These are phyloP conservation scores for Fomitopsis betulina DNA, from an alignment of 1,284 basidiomycete genomes.

Conservation along the genomic window DNA sequence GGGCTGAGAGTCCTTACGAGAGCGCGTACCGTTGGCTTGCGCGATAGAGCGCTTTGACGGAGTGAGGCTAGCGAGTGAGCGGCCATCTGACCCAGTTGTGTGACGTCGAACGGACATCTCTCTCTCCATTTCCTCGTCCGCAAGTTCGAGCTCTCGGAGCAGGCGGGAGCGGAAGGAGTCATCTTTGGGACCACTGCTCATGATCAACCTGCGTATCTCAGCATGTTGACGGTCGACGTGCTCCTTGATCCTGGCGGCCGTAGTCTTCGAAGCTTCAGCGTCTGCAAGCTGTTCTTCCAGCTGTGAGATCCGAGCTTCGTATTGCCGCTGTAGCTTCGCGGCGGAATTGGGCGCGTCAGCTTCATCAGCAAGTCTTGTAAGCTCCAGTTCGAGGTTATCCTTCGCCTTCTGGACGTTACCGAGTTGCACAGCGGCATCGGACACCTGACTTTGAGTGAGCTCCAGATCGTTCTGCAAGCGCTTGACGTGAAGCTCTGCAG, in stretches of 20 bases:
- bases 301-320: slow-evolving; percentile 59
- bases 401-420: slow-evolving; percentile 54
- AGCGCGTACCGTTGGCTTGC: slow-evolving; percentile 29
- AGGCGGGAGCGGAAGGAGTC: slow-evolving; percentile 61
- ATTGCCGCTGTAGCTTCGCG: slow-evolving; percentile 60
- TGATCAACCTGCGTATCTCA: slow-evolving; percentile 63
- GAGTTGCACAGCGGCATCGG: slow-evolving; percentile 51
- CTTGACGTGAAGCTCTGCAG: slow-evolving; percentile 54
- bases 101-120: slow-evolving; percentile 41
- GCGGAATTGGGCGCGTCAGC: slow-evolving; percentile 50
- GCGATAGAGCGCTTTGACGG: slow-evolving; percentile 37
- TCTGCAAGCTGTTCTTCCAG: slow-evolving; percentile 64
- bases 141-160: slow-evolving; percentile 62
- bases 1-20: slow-evolving; percentile 30
- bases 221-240: slow-evolving; percentile 66
- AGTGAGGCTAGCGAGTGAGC: slow-evolving; percentile 36
- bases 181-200: slow-evolving; percentile 54
- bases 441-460: slow-evolving; percentile 44
- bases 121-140: slow-evolving; percentile 58
- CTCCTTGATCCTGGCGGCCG: slow-evolving; percentile 53
- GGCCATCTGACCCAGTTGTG: slow-evolving; percentile 26
- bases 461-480: slow-evolving; percentile 60
- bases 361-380: slow-evolving; percentile 63
- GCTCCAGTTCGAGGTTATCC: slow-evolving; percentile 63
- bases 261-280: slow-evolving; percentile 44